Evolutionary conservation across 345 rosid genomes (phyloP), one percentile per base, ranked within the genome.

Genomic region (Camelina sativa): DNA sequence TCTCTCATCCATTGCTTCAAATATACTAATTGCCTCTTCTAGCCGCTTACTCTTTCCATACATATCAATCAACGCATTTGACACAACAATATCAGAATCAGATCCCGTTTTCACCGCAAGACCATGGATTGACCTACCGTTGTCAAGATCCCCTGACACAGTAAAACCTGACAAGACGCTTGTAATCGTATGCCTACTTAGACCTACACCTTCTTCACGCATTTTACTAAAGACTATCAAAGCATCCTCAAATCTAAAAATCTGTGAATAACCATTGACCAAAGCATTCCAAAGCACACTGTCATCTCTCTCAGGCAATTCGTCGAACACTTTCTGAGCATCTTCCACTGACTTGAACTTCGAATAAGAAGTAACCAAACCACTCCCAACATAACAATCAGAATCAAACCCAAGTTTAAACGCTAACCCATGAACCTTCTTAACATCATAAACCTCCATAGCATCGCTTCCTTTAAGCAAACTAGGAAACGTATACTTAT

Each of bases 281-380:
- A 90, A 79, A 7, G 92, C 85, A 75, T 87, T 87, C 92, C 94
- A 86, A 69, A 85, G 80, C 66, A 86, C 90, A 69, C 79, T 79
- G 13, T 74, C 82, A 73, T 84, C 86, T 75, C 87, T 84, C 0
- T 68, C 78, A 74, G 85, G 76, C 82, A 88, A 76, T 69, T 85
- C 81, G 48, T 85, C 86, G 40, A 90, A 90, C 79, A 86, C 81
- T n/a, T 58, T 64, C 53, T 81, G 79, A 5, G 91, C 91, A 67
- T 83, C 83, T 32, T 78, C 73, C 71, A 79, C 53, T 10, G 71
- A 50, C 64, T 44, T 74, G 53, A 78, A 80, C 74, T 81, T 88
- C 65, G 83, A 69, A 32, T 82, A 88, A 1, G 76, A 65, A 5
- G 80, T 53, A 2, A 84, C 80, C 62, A 88, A 72, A 5, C 85